A percentile compares a stretch with the other conserved stretches of the same genome.
Evolutionary conservation across 2,329 filamentous ascomycete species (phyloP).

Genomic region (Trichoderma sp.): DNA sequence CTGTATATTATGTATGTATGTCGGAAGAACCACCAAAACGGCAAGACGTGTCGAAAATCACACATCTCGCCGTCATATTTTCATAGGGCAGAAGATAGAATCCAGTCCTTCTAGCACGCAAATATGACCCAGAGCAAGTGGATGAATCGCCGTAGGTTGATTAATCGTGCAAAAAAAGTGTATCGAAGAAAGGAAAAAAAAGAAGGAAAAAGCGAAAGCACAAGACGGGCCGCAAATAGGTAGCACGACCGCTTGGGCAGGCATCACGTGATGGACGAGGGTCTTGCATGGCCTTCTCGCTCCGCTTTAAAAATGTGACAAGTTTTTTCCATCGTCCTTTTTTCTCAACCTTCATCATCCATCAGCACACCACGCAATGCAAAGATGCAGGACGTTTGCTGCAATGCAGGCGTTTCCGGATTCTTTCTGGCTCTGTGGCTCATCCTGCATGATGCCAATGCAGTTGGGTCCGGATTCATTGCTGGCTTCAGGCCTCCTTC

Average conservation of each 20-base stretch:
- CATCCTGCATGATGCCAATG: too few species aligned
- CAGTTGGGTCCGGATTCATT: not conserved
- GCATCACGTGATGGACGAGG: constrained; percentile 36
- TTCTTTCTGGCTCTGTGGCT: constrained; percentile 10
- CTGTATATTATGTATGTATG: constrained; percentile 30
- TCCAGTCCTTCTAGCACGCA: constrained; percentile 56
- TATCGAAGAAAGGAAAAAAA: constrained; percentile 39
- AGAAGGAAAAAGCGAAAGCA: constrained; percentile 29
- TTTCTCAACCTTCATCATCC: constrained; percentile 8
- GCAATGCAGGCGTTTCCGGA: not conserved
- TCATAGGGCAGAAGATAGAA: constrained; percentile 31
- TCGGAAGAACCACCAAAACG: constrained; percentile 39
- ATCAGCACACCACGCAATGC: constrained; percentile 19
- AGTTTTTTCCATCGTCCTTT: not conserved
- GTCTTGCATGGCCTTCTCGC: constrained; percentile 10
- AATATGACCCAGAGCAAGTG: constrained; percentile 63
- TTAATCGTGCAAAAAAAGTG: constrained; percentile 56
- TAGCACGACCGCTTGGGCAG: constrained; percentile 8
- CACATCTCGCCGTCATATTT: constrained; percentile 33
- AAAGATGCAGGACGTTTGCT: constrained; percentile 1
- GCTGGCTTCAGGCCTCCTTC: too few species aligned
- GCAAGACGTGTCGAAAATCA: constrained; percentile 32
- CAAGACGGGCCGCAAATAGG: constrained; percentile 1
- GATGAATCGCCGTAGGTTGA: constrained; percentile 58
- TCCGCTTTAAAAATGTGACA: constrained; percentile 18